A percentile compares a stretch with the other conserved stretches of the same genome.
These are phyloP conservation scores for Calonectria pauciramosa DNA, from an alignment of 2,329 filamentous ascomycete species.

Conservation along the genomic window DNA sequence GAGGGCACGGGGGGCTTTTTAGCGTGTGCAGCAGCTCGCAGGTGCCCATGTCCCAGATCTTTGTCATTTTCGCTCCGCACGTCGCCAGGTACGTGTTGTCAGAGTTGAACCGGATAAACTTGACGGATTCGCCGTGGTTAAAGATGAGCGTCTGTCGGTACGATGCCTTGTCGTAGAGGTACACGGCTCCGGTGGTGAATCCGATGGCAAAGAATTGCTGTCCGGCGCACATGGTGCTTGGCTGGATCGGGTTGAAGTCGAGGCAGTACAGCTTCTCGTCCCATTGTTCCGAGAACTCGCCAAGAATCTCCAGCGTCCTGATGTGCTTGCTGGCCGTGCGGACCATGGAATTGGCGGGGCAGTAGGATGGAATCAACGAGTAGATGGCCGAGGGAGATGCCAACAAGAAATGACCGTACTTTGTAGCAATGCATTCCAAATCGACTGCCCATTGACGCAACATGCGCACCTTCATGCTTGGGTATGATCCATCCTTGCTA, in stretches of 20 bases:
- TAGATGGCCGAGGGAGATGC: constrained; percentile 49
- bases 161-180: constrained; percentile 43
- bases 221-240: constrained; percentile 44
- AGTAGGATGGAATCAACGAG: constrained; percentile 49
- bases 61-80: constrained; percentile 44
- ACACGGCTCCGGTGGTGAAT: constrained; percentile 38
- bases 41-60: constrained; percentile 49
- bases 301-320: constrained; percentile 41
- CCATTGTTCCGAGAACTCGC: constrained; percentile 43
- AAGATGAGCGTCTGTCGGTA: constrained; percentile 45
- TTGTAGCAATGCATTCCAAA: constrained; percentile 48
- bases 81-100: constrained; percentile 47
- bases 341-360: constrained; percentile 46
- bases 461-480: constrained; percentile 30
- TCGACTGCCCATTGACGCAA: constrained; percentile 48
- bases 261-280: constrained; percentile 50
- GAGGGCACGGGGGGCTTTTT: constrained; percentile 36
- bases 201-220: constrained; percentile 46
- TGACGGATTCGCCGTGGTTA: constrained; percentile 48
- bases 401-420: constrained; percentile 47
- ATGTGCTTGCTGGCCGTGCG: constrained; percentile 28
- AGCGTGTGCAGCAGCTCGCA: constrained; percentile 45
- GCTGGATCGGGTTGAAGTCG: constrained; percentile 41
- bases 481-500: constrained; percentile 31
- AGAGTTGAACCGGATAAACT: constrained; percentile 47